phyloP scores from a whole-genome alignment of 805 yeast genomes.

The Metschnikowia rubicola region DNA sequence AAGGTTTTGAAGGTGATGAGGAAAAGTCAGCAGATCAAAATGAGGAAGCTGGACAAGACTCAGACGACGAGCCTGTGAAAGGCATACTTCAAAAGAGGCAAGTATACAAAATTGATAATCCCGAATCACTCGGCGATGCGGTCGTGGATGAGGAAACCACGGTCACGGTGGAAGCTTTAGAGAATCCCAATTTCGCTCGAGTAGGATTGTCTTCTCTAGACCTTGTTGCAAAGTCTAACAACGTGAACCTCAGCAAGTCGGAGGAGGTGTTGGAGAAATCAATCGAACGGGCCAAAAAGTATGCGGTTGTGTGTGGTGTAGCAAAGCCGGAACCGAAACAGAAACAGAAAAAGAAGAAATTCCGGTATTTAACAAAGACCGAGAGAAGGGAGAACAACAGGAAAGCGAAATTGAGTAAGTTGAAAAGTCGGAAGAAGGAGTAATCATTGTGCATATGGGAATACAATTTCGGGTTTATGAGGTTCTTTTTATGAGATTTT shows the following conservation, averaged over 20 bases:
- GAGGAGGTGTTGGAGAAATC: slow-evolving; percentile 70
- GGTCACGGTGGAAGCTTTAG: slow-evolving; percentile 56
- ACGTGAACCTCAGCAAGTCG: slow-evolving; percentile 67
- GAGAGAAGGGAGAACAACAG: slow-evolving; percentile 59
- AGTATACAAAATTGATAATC: slow-evolving; percentile 29
- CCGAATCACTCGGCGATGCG: slow-evolving; percentile 26
- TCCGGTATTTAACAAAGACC: slow-evolving; percentile 77
- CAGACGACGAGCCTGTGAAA: slow-evolving; percentile 13
- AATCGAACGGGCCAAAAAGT: slow-evolving; percentile 74
- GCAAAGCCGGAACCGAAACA: slow-evolving; percentile 36
- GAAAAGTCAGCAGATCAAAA: slow-evolving; percentile 5
- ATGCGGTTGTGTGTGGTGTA: slow-evolving; percentile 64
- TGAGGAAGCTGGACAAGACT: not conserved
- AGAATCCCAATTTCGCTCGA: slow-evolving; percentile 39
- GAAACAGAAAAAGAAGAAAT: slow-evolving; percentile 52
- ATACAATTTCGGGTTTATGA: not conserved
- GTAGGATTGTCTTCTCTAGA: slow-evolving; percentile 35
- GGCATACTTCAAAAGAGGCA: slow-evolving; percentile 24
- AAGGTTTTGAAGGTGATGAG: slow-evolving; percentile 31
- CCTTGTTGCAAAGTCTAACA: slow-evolving; percentile 56
- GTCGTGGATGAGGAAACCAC: slow-evolving; percentile 46
- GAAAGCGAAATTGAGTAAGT: slow-evolving; percentile 30
- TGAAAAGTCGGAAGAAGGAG: slow-evolving; percentile 20
- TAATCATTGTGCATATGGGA: slow-evolving; percentile 2
- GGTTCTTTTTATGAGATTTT: not conserved